Percentiles rank a stretch among this genome's conserved stretches.
These are phyloP conservation scores for Pelargonium hybrid DNA, from an alignment of 441 rosid species.

Conservation along the genomic window DNA sequence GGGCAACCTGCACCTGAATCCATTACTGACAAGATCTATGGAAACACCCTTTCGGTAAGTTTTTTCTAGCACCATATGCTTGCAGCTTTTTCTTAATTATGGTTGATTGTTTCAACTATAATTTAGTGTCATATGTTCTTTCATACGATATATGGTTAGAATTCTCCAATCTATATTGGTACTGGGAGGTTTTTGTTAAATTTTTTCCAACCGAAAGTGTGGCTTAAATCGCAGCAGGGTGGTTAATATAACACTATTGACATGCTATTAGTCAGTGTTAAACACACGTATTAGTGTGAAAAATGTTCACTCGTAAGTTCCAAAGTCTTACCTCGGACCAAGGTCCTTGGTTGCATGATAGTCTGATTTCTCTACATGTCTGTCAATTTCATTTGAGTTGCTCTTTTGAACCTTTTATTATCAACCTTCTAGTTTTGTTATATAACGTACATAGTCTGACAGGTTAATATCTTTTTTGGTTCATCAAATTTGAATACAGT, in stretches of 20 bases:
- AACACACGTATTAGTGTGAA: not conserved
- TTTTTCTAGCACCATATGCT: slow-evolving; percentile 8
- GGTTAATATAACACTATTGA: not conserved
- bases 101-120: not conserved
- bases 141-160: not conserved
- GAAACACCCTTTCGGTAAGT: slow-evolving; percentile 92
- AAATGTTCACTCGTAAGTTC: not conserved
- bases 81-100: slow-evolving; percentile 10
- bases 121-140: not conserved
- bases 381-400: not conserved
- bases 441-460: not conserved
- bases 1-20: slow-evolving; percentile 95
- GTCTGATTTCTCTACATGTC: not conserved
- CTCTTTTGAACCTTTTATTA: too few relatives aligned
- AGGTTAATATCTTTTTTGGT: not conserved
- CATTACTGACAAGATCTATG: slow-evolving; percentile 88
- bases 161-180: too few relatives aligned
- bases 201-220: not conserved
- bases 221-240: not conserved
- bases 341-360: too few relatives aligned
- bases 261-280: not conserved
- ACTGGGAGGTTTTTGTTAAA: not conserved
- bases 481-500: not conserved
- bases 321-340: not conserved
- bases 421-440: not conserved